These are phyloP conservation scores for Xerocomus minutiporus DNA, from an alignment of 1,284 basidiomycete species.

Conservation along the genomic window DNA sequence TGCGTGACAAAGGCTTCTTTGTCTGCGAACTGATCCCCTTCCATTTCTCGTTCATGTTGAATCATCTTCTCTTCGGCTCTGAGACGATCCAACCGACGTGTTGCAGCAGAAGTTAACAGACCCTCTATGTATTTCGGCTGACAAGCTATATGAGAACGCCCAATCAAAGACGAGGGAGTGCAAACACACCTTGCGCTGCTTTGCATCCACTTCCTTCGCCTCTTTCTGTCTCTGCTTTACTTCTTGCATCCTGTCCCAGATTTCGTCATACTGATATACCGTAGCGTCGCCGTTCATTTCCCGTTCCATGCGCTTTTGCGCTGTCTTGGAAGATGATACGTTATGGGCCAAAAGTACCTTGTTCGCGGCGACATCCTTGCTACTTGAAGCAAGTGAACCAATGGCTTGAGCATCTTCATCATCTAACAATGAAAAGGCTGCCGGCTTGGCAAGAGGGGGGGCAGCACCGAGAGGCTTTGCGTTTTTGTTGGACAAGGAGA, in stretches of 20 bases:
- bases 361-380: conserved; percentile 41
- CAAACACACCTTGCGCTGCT: conserved; percentile 65
- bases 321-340: conserved; percentile 53
- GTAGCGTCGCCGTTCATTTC: conserved; percentile 79
- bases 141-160: conserved; percentile 12
- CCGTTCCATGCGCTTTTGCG: conserved; percentile 64
- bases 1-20: conserved; percentile 97
- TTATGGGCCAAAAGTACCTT: conserved; percentile 55
- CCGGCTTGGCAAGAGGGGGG: conserved; percentile 56
- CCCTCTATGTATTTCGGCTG: conserved; percentile 92
- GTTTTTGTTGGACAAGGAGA: conserved; percentile 62
- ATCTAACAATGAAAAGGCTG: conserved; percentile 56
- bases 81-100: conserved; percentile 85
- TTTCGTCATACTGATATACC: conserved; percentile 94
- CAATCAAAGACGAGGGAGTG: conserved; percentile 1
- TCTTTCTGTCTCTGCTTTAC: conserved; percentile 73
- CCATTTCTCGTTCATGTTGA: conserved; percentile 85
- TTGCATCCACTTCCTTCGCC: conserved; percentile 66
- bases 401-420: conserved; percentile 60
- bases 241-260: conserved; percentile 94
- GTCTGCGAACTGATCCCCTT: conserved; percentile 92
- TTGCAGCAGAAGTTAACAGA: conserved; percentile 80
- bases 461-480: conserved; percentile 47
- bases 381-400: conserved; percentile 40
- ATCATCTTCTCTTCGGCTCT: conserved; percentile 98